A percentile compares a stretch with the other conserved stretches of the same genome.
phyloP scores from a whole-genome alignment of 371 early-diverging fungal species.

The Coemansia sp. region DNA sequence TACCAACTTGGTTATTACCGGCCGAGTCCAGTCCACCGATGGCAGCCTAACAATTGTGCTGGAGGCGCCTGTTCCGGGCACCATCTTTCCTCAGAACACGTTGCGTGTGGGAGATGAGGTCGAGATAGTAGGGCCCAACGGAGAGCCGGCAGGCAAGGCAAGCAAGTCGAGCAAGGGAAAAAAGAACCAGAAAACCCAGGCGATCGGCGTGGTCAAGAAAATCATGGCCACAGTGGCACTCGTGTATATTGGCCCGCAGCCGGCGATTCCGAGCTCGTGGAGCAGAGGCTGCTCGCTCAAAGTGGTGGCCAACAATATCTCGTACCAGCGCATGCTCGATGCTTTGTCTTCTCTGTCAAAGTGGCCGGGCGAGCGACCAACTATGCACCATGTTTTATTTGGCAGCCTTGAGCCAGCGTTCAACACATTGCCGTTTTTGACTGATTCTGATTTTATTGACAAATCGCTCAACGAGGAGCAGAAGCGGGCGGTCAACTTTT shows the following conservation, averaged over 20 bases:
- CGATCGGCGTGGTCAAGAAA: conserved; percentile 57
- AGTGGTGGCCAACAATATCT: conserved; percentile 72
- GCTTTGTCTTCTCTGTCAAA: conserved; percentile 36
- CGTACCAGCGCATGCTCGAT: conserved; percentile 63
- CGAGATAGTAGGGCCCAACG: conserved; percentile 3
- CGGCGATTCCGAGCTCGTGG: conserved; percentile 59
- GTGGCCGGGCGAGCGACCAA: conserved; percentile 8
- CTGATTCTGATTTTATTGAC: conserved; percentile 57
- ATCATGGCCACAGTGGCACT: conserved; percentile 61
- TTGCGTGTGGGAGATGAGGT: conserved; percentile 74
- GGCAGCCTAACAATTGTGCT: conserved; percentile 32
- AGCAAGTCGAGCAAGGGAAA: conserved; percentile 53
- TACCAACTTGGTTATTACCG: conserved; percentile 61
- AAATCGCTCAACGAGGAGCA: conserved; percentile 70
- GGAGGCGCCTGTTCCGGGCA: conserved; percentile 24
- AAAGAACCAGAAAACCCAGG: conserved; percentile 37
- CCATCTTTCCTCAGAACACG: conserved; percentile 61
- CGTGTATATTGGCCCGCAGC: conserved; percentile 59
- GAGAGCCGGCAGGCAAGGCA: conserved; percentile 2
- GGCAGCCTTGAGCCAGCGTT: conserved; percentile 47
- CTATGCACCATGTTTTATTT: conserved; percentile 52
- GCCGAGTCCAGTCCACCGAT: conserved; percentile 68
- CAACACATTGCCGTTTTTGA: background rate
- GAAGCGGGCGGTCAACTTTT: conserved; percentile 67
- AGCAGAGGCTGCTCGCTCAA: conserved; percentile 65